phyloP scores from a whole-genome alignment of 2,329 filamentous ascomycete species.

The Xylariaceae sp. region DNA sequence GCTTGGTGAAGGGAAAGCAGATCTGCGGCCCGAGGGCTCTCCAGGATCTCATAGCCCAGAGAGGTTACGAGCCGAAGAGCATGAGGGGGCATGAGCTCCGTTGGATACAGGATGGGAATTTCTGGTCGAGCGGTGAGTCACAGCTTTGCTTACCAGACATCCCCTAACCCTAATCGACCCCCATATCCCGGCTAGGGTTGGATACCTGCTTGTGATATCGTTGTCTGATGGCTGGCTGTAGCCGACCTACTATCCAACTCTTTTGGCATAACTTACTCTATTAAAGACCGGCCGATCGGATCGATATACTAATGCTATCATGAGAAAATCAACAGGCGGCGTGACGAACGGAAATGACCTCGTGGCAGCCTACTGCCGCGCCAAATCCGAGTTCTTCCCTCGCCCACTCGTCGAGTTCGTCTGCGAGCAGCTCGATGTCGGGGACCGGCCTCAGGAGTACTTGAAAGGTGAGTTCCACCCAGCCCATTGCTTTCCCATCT shows the following conservation, averaged over 20 bases:
- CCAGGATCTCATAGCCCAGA: constrained; percentile 35
- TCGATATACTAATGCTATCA: not conserved
- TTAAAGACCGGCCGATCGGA: too few species aligned
- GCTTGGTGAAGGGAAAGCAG: constrained; percentile 40
- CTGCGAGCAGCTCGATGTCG: constrained; percentile 42
- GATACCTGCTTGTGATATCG: too few species aligned
- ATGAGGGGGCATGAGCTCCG: constrained; percentile 42
- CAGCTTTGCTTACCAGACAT: too few species aligned
- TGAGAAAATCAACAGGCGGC: constrained; percentile 35
- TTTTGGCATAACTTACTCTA: too few species aligned
- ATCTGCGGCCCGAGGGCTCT: constrained; percentile 43
- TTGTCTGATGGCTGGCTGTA: too few species aligned
- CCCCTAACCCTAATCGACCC: too few species aligned
- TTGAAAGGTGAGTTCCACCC: constrained; percentile 28
- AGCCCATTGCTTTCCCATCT: not conserved
- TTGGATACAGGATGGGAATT: constrained; percentile 48
- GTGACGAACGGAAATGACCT: constrained; percentile 54
- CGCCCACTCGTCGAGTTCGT: constrained; percentile 39
- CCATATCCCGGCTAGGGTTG: too few species aligned
- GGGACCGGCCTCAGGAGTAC: constrained; percentile 43
- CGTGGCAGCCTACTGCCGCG: constrained; percentile 45
- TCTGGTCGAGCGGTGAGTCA: constrained; percentile 50
- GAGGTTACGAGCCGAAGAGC: constrained; percentile 34
- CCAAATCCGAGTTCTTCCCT: constrained; percentile 39
- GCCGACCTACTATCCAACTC: too few species aligned